Base-by-base conservation (phyloP, 176 grass and related monocot genomes). In the Eremochloa ophiuroides region DNA sequence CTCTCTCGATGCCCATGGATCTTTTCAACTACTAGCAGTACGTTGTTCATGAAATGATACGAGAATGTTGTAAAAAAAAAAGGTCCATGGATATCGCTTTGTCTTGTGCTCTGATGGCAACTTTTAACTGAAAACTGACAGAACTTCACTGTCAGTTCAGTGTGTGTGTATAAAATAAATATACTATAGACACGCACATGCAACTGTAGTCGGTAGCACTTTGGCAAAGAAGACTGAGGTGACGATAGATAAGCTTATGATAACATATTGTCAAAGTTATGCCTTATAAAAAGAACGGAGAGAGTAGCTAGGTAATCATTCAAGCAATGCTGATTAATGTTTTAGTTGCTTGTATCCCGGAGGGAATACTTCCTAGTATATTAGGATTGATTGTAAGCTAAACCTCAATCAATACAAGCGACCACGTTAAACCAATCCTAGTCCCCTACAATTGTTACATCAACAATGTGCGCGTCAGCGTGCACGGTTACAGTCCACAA, bases 121-220 rank as follows among this genome's bases (percentile, higher is more conserved):
- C 20, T 64, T 27, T 60, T 76, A 76, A 77, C 78, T 77, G 78
- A 65, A 51, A 82, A 85, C 66, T 85, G 53, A 38, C 66, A 35
- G 27, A 35, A 41, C 27, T 42, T 76, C 70, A 9, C 18, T 76
- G 30, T 80, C 76, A 51, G 71, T 13, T 33, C 33, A 53, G 3
- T 66, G 31, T 13, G 48, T 18, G 48, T 53, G 48, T 53, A 0
- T 22, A 6, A 50, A n/a, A n/a, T n/a, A n/a, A n/a, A 0, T 35
- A 5, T 35, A 1, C 5, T 20, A 8, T 53, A 22, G 7, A 42
- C 16, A 69, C 23, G 15, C 20, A 70, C 8, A 30, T 33, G 17
- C 18, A 23, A 37, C 13, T 35, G 11, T 10, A 33, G 2, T 10
- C 17, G 18, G 31, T 23, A 23, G 15, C 29, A 69, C 66, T 44